These are phyloP conservation scores for Cytospora piceae DNA, from an alignment of 2,329 filamentous ascomycete genomes.

Conservation along the genomic window DNA sequence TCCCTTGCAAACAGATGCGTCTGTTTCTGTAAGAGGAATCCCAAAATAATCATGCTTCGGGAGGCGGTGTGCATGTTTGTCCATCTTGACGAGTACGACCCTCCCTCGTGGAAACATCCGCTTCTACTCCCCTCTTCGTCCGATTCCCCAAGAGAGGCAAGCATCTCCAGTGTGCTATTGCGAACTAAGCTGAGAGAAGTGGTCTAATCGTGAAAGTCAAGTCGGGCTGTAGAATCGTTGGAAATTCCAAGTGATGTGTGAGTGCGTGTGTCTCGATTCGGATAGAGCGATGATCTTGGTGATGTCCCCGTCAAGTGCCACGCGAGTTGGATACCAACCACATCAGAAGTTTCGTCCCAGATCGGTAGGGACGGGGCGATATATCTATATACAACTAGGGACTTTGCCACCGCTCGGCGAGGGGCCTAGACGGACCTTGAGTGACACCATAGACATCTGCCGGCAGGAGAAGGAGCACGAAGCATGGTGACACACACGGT, in stretches of 20 bases:
- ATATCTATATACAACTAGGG: not conserved
- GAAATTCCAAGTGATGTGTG: not conserved
- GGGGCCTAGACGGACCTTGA: not conserved
- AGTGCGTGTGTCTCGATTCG: not conserved
- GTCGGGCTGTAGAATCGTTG: not conserved
- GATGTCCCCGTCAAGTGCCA: not conserved
- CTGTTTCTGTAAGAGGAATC: not conserved
- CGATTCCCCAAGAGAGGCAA: not conserved
- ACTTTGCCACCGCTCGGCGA: not conserved
- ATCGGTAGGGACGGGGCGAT: not conserved
- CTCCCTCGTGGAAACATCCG: not conserved
- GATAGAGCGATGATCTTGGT: not conserved
- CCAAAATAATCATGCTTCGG: not conserved
- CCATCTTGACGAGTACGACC: not conserved
- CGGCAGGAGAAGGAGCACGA: conserved; percentile 14
- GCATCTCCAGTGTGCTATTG: not conserved
- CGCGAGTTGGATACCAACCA: not conserved
- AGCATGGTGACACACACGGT: not conserved
- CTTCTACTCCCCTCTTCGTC: not conserved
- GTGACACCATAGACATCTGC: conserved; percentile 14
- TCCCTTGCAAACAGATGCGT: not conserved
- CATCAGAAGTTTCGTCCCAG: not conserved
- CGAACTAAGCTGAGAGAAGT: not conserved
- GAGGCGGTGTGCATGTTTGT: conserved; percentile 6
- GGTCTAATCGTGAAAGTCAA: not conserved